A percentile compares a stretch with the other conserved stretches of the same genome.
These are phyloP conservation scores for Pascua sp. DNA, from an alignment of 1,284 basidiomycete species.

Conservation along the genomic window DNA sequence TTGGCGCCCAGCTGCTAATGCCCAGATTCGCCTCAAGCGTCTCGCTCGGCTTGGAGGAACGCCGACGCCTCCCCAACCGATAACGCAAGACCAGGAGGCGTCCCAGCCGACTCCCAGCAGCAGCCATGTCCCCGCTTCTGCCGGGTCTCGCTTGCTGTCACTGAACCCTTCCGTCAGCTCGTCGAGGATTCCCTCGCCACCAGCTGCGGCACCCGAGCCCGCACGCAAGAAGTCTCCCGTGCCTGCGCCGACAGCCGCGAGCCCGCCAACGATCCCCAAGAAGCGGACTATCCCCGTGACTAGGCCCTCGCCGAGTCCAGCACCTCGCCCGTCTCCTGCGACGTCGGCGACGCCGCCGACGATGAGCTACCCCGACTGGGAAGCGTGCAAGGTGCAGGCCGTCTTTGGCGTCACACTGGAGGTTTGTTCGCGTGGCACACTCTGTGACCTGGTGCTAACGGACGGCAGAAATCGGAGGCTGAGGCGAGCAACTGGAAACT, in stretches of 20 bases:
- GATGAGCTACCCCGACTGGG: slow-evolving; percentile 65
- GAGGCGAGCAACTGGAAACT: slow-evolving; percentile 66
- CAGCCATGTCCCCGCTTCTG: slow-evolving; percentile 3
- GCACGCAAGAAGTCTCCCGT: background rate
- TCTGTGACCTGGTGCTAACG: background rate
- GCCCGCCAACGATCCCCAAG: slow-evolving; percentile 7
- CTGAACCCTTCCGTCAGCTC: background rate
- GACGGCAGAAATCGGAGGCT: slow-evolving; percentile 62
- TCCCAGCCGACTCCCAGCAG: slow-evolving; percentile 9
- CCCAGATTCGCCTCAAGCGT: slow-evolving; percentile 80
- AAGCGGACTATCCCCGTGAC: background rate
- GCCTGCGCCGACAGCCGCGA: background rate
- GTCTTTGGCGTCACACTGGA: slow-evolving; percentile 76
- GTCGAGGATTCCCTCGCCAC: slow-evolving; percentile 8
- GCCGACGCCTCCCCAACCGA: slow-evolving; percentile 2
- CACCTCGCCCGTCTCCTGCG: slow-evolving; percentile 18
- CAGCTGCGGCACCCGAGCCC: slow-evolving; percentile 44
- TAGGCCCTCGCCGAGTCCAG: background rate
- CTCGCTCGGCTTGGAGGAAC: slow-evolving; percentile 66
- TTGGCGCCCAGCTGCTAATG: background rate
- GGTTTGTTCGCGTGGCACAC: slow-evolving; percentile 52
- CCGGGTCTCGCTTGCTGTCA: slow-evolving; percentile 9
- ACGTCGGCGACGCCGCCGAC: background rate
- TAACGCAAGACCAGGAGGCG: slow-evolving; percentile 7
- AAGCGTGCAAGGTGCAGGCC: slow-evolving; percentile 62